Evolutionary conservation across 768 basidiomycete species (phyloP).

Genomic region (Pisolithus microcarpus): DNA sequence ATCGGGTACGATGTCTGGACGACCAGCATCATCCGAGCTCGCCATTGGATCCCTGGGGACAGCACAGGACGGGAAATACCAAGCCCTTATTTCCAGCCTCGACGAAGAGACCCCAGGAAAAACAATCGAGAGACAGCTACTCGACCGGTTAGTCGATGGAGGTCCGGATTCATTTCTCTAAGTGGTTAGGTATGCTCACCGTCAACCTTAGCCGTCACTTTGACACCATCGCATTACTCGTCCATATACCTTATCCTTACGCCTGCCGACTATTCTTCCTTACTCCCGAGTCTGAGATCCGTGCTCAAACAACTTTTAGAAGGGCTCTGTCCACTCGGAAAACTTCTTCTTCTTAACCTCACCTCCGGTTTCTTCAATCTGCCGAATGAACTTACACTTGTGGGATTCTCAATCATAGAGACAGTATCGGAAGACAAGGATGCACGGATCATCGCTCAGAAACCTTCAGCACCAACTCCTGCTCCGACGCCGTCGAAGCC

Average conservation of each 20-base stretch:
- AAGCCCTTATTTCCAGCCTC: constrained; percentile 56
- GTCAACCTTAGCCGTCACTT: constrained; percentile 43
- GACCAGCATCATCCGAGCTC: constrained; percentile 44
- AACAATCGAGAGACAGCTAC: constrained; percentile 68
- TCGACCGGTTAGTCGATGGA: constrained; percentile 76
- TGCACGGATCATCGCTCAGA: constrained; percentile 58
- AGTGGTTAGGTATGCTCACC: not conserved
- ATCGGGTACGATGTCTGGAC: constrained; percentile 8
- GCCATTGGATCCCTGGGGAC: constrained; percentile 74
- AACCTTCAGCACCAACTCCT: constrained; percentile 44
- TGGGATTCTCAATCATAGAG: constrained; percentile 59
- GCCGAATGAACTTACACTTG: constrained; percentile 52
- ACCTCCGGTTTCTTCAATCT: constrained; percentile 37
- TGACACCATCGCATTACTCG: constrained; percentile 49
- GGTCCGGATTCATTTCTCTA: constrained; percentile 39
- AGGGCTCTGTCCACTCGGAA: constrained; percentile 61
- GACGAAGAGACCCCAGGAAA: constrained; percentile 33
- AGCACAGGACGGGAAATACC: constrained; percentile 75
- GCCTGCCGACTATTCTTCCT: constrained; percentile 50
- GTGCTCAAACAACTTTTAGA: constrained; percentile 56
- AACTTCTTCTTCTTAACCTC: constrained; percentile 57
- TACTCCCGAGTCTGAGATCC: constrained; percentile 44
- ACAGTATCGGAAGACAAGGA: constrained; percentile 27
- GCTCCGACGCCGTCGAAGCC: constrained; percentile 33
- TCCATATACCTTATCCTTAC: constrained; percentile 66